These are phyloP conservation scores for Salinomyces thailandicus DNA, from an alignment of 2,329 filamentous ascomycete genomes.

Conservation along the genomic window DNA sequence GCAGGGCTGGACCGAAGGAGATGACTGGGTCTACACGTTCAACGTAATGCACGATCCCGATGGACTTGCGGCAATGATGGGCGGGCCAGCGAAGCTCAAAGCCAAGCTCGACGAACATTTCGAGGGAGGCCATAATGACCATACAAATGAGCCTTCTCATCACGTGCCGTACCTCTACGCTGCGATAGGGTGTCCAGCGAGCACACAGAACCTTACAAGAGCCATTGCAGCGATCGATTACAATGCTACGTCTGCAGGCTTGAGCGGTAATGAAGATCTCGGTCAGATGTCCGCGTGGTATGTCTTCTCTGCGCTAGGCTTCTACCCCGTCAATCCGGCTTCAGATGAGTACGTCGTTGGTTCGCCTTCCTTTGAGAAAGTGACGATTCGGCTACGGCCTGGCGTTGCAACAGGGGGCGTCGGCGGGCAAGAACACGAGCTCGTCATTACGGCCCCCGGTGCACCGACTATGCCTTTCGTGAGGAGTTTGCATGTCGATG, in stretches of 20 bases:
- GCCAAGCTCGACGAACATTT: conserved; percentile 38
- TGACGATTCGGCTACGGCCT: conserved; percentile 30
- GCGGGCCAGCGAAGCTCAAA: conserved; percentile 29
- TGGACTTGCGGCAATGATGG: conserved; percentile 34
- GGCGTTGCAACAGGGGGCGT: conserved; percentile 24
- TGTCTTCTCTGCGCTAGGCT: conserved; percentile 37
- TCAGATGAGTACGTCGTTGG: conserved; percentile 38
- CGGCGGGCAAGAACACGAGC: conserved; percentile 14
- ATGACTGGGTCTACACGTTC: conserved; percentile 43
- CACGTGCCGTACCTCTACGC: conserved; percentile 41
- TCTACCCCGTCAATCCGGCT: conserved; percentile 39
- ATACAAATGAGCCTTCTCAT: conserved; percentile 40
- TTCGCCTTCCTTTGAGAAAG: conserved; percentile 38
- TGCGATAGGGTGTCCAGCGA: conserved; percentile 30
- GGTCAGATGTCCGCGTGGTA: conserved; percentile 44
- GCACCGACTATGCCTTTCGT: conserved; percentile 34
- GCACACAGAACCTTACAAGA: conserved; percentile 31
- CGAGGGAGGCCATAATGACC: conserved; percentile 36
- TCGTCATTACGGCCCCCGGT: conserved; percentile 34
- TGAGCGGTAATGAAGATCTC: conserved; percentile 40
- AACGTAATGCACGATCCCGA: conserved; percentile 38
- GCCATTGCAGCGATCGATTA: conserved; percentile 33
- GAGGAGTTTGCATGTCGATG: conserved; percentile 33
- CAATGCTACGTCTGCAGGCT: conserved; percentile 36
- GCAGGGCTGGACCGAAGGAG: conserved; percentile 42